Conservation (phyloP, 192 early-diverging fungal species). For the Chytriomyces hyalinus region DNA sequence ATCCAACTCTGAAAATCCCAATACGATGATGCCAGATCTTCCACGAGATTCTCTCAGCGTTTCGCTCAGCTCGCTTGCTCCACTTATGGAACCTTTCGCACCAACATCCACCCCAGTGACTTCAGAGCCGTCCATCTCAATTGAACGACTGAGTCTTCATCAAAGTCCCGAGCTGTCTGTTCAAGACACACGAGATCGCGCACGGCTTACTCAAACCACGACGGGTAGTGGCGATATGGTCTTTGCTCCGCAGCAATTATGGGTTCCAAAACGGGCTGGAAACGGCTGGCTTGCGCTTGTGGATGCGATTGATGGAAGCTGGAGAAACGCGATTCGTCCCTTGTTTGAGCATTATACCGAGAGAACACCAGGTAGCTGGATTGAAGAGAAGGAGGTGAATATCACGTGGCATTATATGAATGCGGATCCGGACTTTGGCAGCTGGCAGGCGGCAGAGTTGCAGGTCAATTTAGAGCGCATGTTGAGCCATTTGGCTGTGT, state of each 20-base stretch:
- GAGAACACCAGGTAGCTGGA: constrained; percentile 94
- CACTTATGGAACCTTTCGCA: neutral
- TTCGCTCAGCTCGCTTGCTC: constrained; percentile 7
- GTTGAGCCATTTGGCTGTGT: constrained; percentile 89
- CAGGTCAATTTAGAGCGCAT: constrained; percentile 97
- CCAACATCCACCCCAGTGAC: neutral
- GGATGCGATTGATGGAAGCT: constrained; percentile 88
- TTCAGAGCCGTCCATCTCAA: constrained; percentile 14
- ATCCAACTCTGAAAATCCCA: neutral
- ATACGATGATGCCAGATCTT: neutral
- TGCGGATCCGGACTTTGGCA: constrained; percentile 85
- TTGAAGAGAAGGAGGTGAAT: constrained; percentile 99
- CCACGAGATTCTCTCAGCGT: neutral
- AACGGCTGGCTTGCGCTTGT: constrained; percentile 83
- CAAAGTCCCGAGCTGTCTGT: constrained; percentile 18
- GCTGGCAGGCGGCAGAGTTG: constrained; percentile 98
- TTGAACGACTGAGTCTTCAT: constrained; percentile 20
- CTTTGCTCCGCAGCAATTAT: constrained; percentile 26
- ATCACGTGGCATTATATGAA: constrained; percentile 98
- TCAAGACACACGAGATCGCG: constrained; percentile 21
- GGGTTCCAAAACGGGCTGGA: constrained; percentile 45
- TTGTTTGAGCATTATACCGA: constrained; percentile 97
- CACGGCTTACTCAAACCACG: neutral
- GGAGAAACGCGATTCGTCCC: constrained; percentile 93
- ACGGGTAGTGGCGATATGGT: neutral